Evolutionary conservation across 306 rosid species (phyloP).

Genomic region (Quillaja saponaria): DNA sequence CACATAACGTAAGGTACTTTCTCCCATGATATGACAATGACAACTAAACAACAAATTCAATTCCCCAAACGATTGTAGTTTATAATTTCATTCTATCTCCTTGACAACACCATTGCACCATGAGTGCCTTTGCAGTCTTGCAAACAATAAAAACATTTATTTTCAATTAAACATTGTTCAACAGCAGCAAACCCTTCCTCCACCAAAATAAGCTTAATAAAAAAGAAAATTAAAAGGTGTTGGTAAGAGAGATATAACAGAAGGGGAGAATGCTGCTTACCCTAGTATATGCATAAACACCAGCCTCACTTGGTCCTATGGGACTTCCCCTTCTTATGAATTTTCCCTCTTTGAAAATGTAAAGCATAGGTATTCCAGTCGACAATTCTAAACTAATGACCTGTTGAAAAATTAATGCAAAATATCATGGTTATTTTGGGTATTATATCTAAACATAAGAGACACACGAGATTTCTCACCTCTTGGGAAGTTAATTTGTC

Average conservation of each 20-base stretch:
- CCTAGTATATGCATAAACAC: slow-evolving; percentile 92
- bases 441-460: slow-evolving; percentile 1
- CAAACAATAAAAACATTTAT: background rate
- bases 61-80: slow-evolving; percentile 11
- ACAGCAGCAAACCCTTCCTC: background rate
- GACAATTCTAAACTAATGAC: slow-evolving; percentile 93
- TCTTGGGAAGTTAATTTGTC: slow-evolving; percentile 96
- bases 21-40: no score
- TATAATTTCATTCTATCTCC: slow-evolving; percentile 6
- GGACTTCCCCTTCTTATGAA: slow-evolving; percentile 98
- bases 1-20: no score
- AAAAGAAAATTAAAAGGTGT: background rate
- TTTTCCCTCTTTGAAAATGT: slow-evolving; percentile 85
- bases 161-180: slow-evolving; percentile 15
- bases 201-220: no score
- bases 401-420: slow-evolving; percentile 39
- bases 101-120: slow-evolving; percentile 8
- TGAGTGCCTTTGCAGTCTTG: slow-evolving; percentile 22
- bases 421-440: slow-evolving; percentile 14
- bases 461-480: slow-evolving; percentile 46
- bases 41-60: slow-evolving; percentile 3
- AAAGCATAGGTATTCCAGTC: slow-evolving; percentile 99
- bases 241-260: background rate
- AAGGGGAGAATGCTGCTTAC: slow-evolving; percentile 39
- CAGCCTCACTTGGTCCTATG: slow-evolving; percentile 83